Base-by-base conservation (phyloP, 2,329 filamentous ascomycete genomes). In the Colletotrichum sp. region DNA sequence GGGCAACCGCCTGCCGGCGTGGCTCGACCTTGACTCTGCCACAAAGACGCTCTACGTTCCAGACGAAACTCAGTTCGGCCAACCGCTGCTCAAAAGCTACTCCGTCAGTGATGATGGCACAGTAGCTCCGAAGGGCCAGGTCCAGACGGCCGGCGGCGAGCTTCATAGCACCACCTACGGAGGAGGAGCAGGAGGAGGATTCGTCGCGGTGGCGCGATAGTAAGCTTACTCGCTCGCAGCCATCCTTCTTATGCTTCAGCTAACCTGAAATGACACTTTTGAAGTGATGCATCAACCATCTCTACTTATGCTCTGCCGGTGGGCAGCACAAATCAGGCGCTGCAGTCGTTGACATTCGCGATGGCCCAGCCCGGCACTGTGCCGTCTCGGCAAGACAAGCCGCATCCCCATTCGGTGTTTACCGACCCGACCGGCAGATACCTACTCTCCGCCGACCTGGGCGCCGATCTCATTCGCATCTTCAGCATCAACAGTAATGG, bases 371-470 rank as follows among this genome's bases (percentile, higher is more conserved):
- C 84, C 1, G 89, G 89, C 0, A 84, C 88, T 13, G 83, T 85
- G 61, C 82, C 87, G 6, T 80, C 79, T 34, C 87, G 90, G n/a
- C 90, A 92, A 80, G 87, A 91, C 72, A 86, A 85, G 7, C 85
- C 90, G 8, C 90, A 92, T 78, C 90, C 89, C 9, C 90, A 92
- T 81, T 85, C 88, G 22, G 86, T 86, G 7, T 85, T 89, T 78
- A 81, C 85, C 13, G 89, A 89, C 76, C 88, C 87, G 1, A 88
- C 88, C 0, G 87, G 88, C 15, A 80, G 84, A 48, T 91, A 86
- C 79, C 78, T 91, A 27, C 80, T 91, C 2, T 84, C 86, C 9
- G 86, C 89, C 2, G 90, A 92, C 77, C 85, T 91, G 4, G 90
- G 90, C 39, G 88, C 89, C 7, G 90, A 92, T 78, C 79, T 89